Evolutionary conservation across 345 rosid species (phyloP), one percentile per base, ranked within the genome.

Genomic region (Dimocarpus longan): DNA sequence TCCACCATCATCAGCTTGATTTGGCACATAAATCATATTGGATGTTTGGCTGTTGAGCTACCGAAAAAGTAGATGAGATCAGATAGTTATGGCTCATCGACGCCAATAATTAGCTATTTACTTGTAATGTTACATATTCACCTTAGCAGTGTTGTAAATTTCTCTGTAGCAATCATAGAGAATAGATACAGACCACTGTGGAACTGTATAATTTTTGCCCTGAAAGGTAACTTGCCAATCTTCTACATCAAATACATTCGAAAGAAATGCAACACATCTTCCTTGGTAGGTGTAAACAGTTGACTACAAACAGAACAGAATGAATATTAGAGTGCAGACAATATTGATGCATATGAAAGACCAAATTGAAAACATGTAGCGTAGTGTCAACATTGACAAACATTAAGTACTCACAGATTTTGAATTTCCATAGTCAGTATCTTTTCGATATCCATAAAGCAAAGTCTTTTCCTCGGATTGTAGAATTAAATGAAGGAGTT

Each of bases 61-160:
- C 46, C 19, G 11, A 57, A 57, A 18, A 21, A 57, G 22, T 56
- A 4, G 10, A 60, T 18, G 18, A 56, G 15, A 10, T 60, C 4
- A 64, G 44, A 39, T 46, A 4, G 1, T 1, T 0, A 42, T 1
- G 2, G 57, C 2, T 40, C 15, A 12, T 22, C 7, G 63, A 50
- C 4, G 39, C 57, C 7, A 10, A 26, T 2, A 24, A 21, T 22
- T 24, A 0, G 18, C 13, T 70, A 22, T 11, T 73, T 21, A 26
- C 26, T 16, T 3, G 42, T 13, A 13, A 46, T 11, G 37, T 3
- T 44, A 63, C 1, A 50, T 19, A 19, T 40, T 79, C 21, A 83
- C 88, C 86, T 81, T 87, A 46, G 86, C 90, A 5, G 92, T 89
- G 68, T 82, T 89, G 76, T 82, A 85, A 74, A 63, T 81, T 72